Evolutionary conservation across 1,284 basidiomycete genomes (phyloP), one percentile per base, ranked within the genome.

Genomic region (Rhodotorula sp.): DNA sequence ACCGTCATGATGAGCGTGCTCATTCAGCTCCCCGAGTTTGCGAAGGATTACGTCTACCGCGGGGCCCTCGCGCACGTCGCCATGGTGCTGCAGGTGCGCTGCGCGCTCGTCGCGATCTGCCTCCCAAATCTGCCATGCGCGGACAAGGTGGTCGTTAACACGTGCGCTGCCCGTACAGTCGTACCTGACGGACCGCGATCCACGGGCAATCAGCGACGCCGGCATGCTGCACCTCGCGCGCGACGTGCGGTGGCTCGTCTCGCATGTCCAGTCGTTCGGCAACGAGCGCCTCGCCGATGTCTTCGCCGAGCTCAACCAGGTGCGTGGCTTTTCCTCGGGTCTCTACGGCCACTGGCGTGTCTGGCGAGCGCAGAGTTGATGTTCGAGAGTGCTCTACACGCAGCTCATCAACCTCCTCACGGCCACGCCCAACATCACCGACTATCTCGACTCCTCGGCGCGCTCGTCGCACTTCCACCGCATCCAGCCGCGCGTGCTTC

Each of bases 1-100:
- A 97, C 95, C 1, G 92, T 97, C 75, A 93, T 99, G 75, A 96
- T 98, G 81, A 91, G 91, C 45, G 89, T 98, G 25, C 86, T 91
- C 62, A 89, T 97, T 79, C 89, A 92, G 14, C 76, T 87, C 49
- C 83, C 83, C 72, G 89, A 92, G 68, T 83, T 84, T 10, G 90
- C 93, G 82, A 96, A 96, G 82, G 90, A 91, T 61, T 88, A 91
- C 72, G 91, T 92, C 19, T 99, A 97, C 81, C 86, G 87, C 75
- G 90, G 88, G 52, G 94, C 96, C 19, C 86, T 96, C 53, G 84
- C 86, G 48, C 92, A 96, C 79, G 92, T 98, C 67, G 90, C 93
- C 0, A 87, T 89, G 66, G 91, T 90, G 75, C 84, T 99, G 49
- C 90, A 95, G 88, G 95, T 93, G 53, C 55, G 80, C 62, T 73